phyloP scores from a whole-genome alignment of 306 rosid genomes.

The Castanospermum australe region DNA sequence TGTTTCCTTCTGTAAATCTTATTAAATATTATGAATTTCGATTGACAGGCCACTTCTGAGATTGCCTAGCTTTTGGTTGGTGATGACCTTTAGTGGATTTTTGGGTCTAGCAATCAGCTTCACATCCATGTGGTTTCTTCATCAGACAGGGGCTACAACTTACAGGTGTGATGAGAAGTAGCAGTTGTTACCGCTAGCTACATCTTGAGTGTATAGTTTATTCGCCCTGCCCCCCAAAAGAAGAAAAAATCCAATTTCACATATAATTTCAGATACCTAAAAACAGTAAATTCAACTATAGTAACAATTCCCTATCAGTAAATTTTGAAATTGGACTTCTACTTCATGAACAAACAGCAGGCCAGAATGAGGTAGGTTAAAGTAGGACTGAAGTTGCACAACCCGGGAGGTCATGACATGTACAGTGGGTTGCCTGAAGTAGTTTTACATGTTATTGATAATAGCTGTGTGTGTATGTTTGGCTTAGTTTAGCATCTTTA shows the following conservation, averaged over 20 bases:
- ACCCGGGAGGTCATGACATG: background rate
- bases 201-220: background rate
- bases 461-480: background rate
- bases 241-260: background rate
- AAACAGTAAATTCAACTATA: background rate
- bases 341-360: background rate
- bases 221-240: background rate
- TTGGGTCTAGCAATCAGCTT: conserved; percentile 96
- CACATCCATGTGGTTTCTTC: conserved; percentile 99
- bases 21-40: conserved; percentile 21
- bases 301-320: background rate
- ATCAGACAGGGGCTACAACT: conserved; percentile 96
- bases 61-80: conserved; percentile 87
- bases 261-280: background rate
- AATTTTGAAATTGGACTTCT: background rate
- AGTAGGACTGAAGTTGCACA: background rate
- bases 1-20: background rate
- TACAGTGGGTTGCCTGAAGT: background rate
- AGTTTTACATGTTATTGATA: background rate
- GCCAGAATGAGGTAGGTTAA: background rate
- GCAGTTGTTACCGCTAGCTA: background rate
- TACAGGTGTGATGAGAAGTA: conserved; percentile 63
- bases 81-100: conserved; percentile 85
- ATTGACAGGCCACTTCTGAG: conserved; percentile 90
- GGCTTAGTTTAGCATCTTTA: background rate